phyloP scores from a whole-genome alignment of 345 rosid species.

The Acer campestre region DNA sequence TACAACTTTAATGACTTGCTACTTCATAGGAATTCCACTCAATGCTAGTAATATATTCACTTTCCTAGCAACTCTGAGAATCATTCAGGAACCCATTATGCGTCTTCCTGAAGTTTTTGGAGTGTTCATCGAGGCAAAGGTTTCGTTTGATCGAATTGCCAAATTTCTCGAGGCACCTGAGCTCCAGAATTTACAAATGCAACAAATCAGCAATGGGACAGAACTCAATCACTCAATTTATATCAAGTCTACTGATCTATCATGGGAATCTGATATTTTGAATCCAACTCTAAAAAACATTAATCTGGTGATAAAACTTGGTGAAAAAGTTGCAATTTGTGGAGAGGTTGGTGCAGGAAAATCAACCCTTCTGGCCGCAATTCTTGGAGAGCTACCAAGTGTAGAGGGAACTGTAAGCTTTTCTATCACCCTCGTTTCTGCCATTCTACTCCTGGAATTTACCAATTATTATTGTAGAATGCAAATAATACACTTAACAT shows the following conservation, averaged over 20 bases:
- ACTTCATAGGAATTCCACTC: constrained; percentile 44
- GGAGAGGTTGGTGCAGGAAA: constrained; percentile 48
- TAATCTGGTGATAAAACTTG: constrained; percentile 31
- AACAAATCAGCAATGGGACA: constrained; percentile 16
- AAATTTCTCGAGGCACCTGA: constrained; percentile 55
- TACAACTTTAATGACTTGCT: constrained; percentile 50
- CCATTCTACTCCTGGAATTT: background rate
- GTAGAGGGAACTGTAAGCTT: constrained; percentile 44
- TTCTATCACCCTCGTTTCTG: background rate
- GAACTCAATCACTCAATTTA: constrained; percentile 25
- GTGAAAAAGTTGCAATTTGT: constrained; percentile 47
- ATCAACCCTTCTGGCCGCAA: constrained; percentile 53
- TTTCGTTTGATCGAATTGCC: constrained; percentile 42
- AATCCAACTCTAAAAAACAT: constrained; percentile 40
- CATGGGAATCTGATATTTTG: constrained; percentile 40
- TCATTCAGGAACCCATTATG: constrained; percentile 50
- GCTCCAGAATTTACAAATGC: constrained; percentile 25
- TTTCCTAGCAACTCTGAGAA: constrained; percentile 48
- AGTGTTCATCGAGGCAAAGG: constrained; percentile 51
- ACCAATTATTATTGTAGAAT: background rate
- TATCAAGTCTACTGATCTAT: constrained; percentile 37
- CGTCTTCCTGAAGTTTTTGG: constrained; percentile 47
- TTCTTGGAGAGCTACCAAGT: constrained; percentile 61
- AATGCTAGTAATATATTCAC: constrained; percentile 49
- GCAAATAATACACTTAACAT: too few relatives aligned